A percentile compares a stretch with the other conserved stretches of the same genome.
Evolutionary conservation across 2,329 filamentous ascomycete species (phyloP).

Genomic region (Pseudonectria foliicola): DNA sequence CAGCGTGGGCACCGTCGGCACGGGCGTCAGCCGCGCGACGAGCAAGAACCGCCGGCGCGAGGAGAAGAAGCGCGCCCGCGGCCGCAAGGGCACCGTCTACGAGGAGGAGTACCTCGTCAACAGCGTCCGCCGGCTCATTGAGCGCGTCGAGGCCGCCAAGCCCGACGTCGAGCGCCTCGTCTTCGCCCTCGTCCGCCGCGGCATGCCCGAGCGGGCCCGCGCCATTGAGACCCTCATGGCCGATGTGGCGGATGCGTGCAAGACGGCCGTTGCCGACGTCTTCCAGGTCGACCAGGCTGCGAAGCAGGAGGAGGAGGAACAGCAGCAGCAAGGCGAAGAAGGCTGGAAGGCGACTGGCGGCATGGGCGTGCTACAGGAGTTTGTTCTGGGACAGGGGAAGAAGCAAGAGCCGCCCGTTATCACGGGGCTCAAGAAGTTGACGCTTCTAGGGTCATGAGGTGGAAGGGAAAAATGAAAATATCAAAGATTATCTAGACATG

Average conservation of each 20-base stretch:
- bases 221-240: slow-evolving; percentile 67
- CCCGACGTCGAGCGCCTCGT: slow-evolving; percentile 69
- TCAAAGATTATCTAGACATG: neutral
- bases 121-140: slow-evolving; percentile 74
- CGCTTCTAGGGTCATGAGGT: slow-evolving; percentile 38
- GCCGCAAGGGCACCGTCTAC: slow-evolving; percentile 95
- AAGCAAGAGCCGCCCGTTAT: slow-evolving; percentile 43
- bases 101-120: slow-evolving; percentile 96
- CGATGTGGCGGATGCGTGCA: slow-evolving; percentile 67
- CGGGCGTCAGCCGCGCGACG: slow-evolving; percentile 68
- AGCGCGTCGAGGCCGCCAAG: slow-evolving; percentile 67
- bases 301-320: slow-evolving; percentile 11
- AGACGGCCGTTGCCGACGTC: slow-evolving; percentile 60
- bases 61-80: slow-evolving; percentile 88
- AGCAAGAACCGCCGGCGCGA: slow-evolving; percentile 83
- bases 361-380: slow-evolving; percentile 46
- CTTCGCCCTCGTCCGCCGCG: slow-evolving; percentile 67
- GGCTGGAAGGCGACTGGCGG: slow-evolving; percentile 37
- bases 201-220: slow-evolving; percentile 80
- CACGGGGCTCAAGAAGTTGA: slow-evolving; percentile 41
- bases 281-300: slow-evolving; percentile 37
- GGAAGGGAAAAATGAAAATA: neutral
- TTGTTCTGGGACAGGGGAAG: slow-evolving; percentile 38
- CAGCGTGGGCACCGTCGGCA: slow-evolving; percentile 61
- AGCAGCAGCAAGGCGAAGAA: slow-evolving; percentile 14